Conservation (phyloP, 257 asterid genomes). For the Solanum virginianum region DNA sequence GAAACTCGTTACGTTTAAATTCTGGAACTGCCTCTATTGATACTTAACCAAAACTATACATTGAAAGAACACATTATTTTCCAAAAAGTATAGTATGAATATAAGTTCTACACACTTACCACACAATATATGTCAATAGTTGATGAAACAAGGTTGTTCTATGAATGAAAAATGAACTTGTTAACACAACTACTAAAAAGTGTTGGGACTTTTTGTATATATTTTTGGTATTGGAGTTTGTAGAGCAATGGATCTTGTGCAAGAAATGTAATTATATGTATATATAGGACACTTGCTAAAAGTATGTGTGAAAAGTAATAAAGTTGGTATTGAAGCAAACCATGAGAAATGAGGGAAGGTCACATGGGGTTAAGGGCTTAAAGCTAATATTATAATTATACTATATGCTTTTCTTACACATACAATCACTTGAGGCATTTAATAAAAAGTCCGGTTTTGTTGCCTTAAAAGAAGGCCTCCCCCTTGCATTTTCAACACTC, state of each 20-base stretch:
- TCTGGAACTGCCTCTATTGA: not conserved
- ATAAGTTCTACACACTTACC: not conserved
- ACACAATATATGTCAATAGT: not conserved
- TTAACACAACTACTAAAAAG: not conserved
- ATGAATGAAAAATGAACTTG: not conserved
- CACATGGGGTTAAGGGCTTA: slow-evolving; percentile 64
- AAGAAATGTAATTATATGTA: not conserved
- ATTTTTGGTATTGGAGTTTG: not conserved
- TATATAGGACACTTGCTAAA: slow-evolving; percentile 3
- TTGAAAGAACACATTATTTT: not conserved
- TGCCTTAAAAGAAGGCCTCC: slow-evolving; percentile 39
- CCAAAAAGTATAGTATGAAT: not conserved
- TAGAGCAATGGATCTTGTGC: slow-evolving; percentile 8
- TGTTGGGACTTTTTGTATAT: not conserved
- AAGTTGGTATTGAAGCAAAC: slow-evolving; percentile 31
- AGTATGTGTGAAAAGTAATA: slow-evolving; percentile 12
- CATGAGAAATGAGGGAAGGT: slow-evolving; percentile 51
- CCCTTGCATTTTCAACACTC: slow-evolving; percentile 25
- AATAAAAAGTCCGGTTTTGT: slow-evolving; percentile 27
- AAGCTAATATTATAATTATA: not conserved
- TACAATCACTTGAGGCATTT: slow-evolving; percentile 13
- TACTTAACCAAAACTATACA: not conserved
- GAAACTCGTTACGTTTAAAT: not conserved
- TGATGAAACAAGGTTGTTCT: not conserved
- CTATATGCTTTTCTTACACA: slow-evolving; percentile 15